Conservation (phyloP, 352 stramenopile genomes). For the Blastocystis sp. region DNA sequence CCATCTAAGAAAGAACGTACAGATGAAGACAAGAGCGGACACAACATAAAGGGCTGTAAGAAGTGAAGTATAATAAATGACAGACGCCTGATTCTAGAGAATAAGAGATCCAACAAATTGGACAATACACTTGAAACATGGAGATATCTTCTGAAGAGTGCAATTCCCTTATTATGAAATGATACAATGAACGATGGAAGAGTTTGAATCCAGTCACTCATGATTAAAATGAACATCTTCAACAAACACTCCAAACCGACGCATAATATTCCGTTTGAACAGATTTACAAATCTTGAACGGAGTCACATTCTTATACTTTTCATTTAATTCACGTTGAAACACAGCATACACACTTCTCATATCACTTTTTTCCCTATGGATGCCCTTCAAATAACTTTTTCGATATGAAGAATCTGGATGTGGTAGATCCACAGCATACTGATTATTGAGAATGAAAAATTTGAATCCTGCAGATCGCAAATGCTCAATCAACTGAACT, state of each 20-base stretch:
- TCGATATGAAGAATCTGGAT: constrained; percentile 48
- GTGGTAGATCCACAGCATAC: constrained; percentile 57
- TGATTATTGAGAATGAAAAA: constrained; percentile 44
- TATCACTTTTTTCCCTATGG: neutral
- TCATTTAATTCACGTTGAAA: constrained; percentile 50
- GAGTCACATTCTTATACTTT: constrained; percentile 1
- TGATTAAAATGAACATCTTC: neutral
- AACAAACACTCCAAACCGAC: constrained; percentile 46
- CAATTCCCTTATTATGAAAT: neutral
- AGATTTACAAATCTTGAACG: neutral
- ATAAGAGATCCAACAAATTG: neutral
- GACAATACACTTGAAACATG: neutral
- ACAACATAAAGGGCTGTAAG: neutral
- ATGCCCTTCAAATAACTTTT: constrained; percentile 28
- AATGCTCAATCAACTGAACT: constrained; percentile 60
- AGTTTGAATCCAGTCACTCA: neutral
- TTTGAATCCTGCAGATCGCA: constrained; percentile 3
- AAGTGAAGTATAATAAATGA: neutral
- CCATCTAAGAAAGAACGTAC: neutral
- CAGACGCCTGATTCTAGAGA: constrained; percentile 12
- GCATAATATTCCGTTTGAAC: constrained; percentile 6
- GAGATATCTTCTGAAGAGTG: neutral
- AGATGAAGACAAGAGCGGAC: neutral
- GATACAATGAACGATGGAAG: neutral
- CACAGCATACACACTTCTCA: constrained; percentile 17